Base-by-base conservation (phyloP, 495 filamentous ascomycete species). In the Aspergillus cristatus region DNA sequence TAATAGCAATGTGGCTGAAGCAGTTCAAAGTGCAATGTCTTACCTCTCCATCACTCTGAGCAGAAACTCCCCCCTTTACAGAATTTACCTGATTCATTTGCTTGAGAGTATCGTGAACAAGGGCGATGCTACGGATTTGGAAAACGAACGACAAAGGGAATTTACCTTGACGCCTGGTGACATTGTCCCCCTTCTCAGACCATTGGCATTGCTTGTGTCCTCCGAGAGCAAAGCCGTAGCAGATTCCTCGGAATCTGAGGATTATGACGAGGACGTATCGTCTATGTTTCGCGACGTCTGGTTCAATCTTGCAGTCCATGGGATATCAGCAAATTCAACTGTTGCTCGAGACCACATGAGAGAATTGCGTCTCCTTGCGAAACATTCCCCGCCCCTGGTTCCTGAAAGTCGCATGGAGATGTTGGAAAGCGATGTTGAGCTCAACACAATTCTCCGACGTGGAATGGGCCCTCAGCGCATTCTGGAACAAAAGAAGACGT, bases 231-330 rank as follows among this genome's bases (percentile, higher is more conserved):
- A 67, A 4, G 46, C 58, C 12, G 47, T 63, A 6, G 63, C 65
- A n/a, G 43, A 36, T 22, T 38, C 26, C 11, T 37, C 37, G 25
- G 39, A 35, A 14, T 37, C 33, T 14, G 38, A 33, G 31, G 57
- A 67, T 13, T 75, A 82, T 44, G 78, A 85, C 32, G 72, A 78
- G 37, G 73, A 85, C 28, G 71, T 73, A 14, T 62, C 75, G 35
- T 70, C 76, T 14, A 64, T 94, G 32, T 76, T 91, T 44, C 81
- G 89, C 25, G 86, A 97, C 67, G 85, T 85, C 11, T 98, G 91
- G 91, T 95, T 94, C 58, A 98, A 98, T 54, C 83, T 96, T 35
- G 82, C 85, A 18, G 80, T 96, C 6, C 90, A 97, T 56, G 89
- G 88, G 22, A 94, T 96, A 53, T 78, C 73, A n/a, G 68, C 79